Conservation (phyloP, 495 filamentous ascomycete genomes). For the Tuber microsphaerosporum region DNA sequence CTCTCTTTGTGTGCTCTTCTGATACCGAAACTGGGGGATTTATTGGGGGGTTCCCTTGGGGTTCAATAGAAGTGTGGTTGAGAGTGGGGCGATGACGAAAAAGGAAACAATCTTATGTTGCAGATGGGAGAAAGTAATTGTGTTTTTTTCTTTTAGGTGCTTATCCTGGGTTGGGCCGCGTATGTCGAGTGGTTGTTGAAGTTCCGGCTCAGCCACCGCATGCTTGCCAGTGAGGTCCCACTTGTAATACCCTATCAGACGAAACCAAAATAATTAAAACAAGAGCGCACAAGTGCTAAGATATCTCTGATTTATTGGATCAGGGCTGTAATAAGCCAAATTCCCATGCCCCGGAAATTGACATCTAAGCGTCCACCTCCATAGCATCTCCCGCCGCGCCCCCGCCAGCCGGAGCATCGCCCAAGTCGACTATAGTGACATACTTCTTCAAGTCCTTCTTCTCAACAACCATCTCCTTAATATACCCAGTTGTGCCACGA, state of each 20-base stretch:
- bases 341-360: neutral
- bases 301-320: neutral
- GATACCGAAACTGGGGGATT: neutral
- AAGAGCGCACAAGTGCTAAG: neutral
- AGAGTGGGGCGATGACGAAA: neutral
- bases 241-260: neutral
- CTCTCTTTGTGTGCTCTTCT: neutral
- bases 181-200: neutral
- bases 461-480: slow-evolving; percentile 88
- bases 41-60: neutral
- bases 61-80: slow-evolving; percentile 1
- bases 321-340: neutral
- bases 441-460: slow-evolving; percentile 92
- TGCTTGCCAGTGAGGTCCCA: neutral
- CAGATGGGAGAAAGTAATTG: neutral
- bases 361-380: slow-evolving; percentile 73
- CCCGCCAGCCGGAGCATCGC: slow-evolving; percentile 52
- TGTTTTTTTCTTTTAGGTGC: neutral
- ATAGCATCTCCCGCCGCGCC: slow-evolving; percentile 64
- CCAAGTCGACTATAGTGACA: slow-evolving; percentile 80
- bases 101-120: neutral
- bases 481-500: slow-evolving; percentile 79
- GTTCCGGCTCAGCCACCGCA: neutral
- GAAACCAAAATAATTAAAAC: neutral
- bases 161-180: neutral